Evolutionary conservation across 2,329 filamentous ascomycete species (phyloP), one percentile per base, ranked within the genome.

Genomic region (Monosporascus cannonballus): DNA sequence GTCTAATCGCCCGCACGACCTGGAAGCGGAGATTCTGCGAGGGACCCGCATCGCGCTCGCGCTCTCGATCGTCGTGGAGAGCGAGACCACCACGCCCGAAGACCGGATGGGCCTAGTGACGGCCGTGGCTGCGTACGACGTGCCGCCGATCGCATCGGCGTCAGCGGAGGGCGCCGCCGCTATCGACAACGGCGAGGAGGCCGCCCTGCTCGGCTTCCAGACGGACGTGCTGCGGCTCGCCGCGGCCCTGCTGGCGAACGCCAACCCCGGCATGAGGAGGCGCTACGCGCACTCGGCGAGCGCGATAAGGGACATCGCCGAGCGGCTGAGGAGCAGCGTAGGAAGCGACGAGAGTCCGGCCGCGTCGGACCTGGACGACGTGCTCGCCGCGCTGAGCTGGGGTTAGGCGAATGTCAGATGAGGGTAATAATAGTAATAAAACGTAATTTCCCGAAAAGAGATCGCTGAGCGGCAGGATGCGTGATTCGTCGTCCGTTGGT

Each of bases 71-170:
- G 64, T 84, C 6, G 71, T 74, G 2, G 80, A 84, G 60, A 66
- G 69, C 36, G 73, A 77, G 1, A 65, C 68, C 0, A 73, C 71
- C 17, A 72, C 74, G 8, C 67, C 70, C 6, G 80, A 84, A 57
- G 73, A 73, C 2, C 85, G 83, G 81, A 79, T 85, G 74, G 71
- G 74, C 36, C 56, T 79, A 7, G 72, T 85, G 36, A 81, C 76
- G 2, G 64, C 65, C 1, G 73, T 79, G 1, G 76, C 81, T 2
- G 76, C 74, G 4, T 78, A 75, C 73, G 61, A 74, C 44, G 62
- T 72, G 0, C 68, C 76, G 11, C 61, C 69, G 52, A 57, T 61
- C 49, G 54, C 17, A 34, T 14, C 27, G 4, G 27, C 27, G 11
- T 34, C 30, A 5, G 47, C 61, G 39, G 34, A 47, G 58, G 7